These are phyloP conservation scores for Chenopodium quinoa DNA, from an alignment of 148 eudicot genomes.

Conservation along the genomic window DNA sequence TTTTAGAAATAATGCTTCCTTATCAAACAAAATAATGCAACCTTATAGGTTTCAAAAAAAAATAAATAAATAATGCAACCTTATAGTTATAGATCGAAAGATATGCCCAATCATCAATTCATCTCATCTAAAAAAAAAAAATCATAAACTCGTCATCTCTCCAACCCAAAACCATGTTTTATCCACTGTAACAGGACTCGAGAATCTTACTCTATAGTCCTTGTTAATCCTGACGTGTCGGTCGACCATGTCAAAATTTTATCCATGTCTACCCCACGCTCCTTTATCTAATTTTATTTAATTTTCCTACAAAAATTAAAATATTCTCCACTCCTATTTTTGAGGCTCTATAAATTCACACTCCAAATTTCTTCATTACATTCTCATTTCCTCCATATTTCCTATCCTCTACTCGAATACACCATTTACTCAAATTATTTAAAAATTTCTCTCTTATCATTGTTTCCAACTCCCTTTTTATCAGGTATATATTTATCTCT, in stretches of 20 bases:
- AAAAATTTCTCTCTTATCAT: background rate
- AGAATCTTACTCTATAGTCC: background rate
- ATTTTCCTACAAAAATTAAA: background rate
- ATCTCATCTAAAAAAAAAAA: too few species aligned
- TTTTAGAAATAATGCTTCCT: too few species aligned
- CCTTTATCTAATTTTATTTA: background rate
- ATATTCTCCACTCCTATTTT: background rate
- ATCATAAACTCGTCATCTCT: background rate
- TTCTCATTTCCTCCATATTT: conserved; percentile 12
- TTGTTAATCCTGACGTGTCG: conserved; percentile 26
- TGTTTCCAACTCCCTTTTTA: background rate
- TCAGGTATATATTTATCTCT: conserved; percentile 10
- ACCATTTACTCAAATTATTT: background rate
- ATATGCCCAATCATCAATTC: too few species aligned
- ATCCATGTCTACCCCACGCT: conserved; percentile 6
- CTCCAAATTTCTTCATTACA: conserved; percentile 1
- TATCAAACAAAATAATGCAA: too few species aligned
- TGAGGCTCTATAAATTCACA: conserved; percentile 20
- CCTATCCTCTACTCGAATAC: background rate
- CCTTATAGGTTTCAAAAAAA: too few species aligned
- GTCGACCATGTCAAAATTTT: conserved; percentile 17
- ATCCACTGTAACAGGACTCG: background rate
- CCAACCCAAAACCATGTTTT: background rate
- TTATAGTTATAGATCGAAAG: too few species aligned
- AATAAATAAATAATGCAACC: too few species aligned